Base-by-base conservation (phyloP, 495 filamentous ascomycete species). In the Trichoderma gamsii region DNA sequence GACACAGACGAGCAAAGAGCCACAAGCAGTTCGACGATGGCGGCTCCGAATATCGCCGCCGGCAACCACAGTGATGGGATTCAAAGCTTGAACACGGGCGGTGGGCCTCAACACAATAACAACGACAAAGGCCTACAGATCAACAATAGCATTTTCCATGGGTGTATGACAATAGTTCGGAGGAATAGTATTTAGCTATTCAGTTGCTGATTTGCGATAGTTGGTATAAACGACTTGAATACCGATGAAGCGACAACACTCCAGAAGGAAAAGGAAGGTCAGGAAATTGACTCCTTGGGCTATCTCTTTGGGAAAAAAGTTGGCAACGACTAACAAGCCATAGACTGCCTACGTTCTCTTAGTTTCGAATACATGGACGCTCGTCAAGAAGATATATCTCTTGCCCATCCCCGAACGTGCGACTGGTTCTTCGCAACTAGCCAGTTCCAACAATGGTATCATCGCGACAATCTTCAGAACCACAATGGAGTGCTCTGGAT, bases 401-500 rank as follows among this genome's bases (percentile, higher is more conserved):
- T 11, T 21, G 68, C 56, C 3, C 64, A 67, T 15, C 16, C 21
- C 2, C 11, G 23, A 4, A 71, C 68, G 6, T 69, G 68, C 59
- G 70, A 71, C 0, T 71, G 70, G 70, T 13, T 71, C 3, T 70
- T 71, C 41, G 64, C 25, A 1, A 69, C 64, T 25, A 0, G 43
- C 6, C 64, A 69, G 25, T 71, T 71, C 46, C 38, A 25, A 4
- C 15, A 63, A 29, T 71, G 68, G 68, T 63, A 56, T n/a, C 1
- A 25, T n/a, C 38, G 64, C 32, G 32, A 25, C 0, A 0, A 63
- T 16, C 12, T 67, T 0, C 12, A 21, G 29, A 41, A 12, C 18
- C 67, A 72, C n/a, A 70, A 73, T 32, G 68, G 70, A 29, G 65
- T 75, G 12, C 67, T 73, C 23, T 73, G 72, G 73, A 66, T 75